A percentile compares a stretch with the other conserved stretches of the same genome.
Evolutionary conservation across 768 basidiomycete genomes (phyloP).

Genomic region (Hypholoma fasciculare): DNA sequence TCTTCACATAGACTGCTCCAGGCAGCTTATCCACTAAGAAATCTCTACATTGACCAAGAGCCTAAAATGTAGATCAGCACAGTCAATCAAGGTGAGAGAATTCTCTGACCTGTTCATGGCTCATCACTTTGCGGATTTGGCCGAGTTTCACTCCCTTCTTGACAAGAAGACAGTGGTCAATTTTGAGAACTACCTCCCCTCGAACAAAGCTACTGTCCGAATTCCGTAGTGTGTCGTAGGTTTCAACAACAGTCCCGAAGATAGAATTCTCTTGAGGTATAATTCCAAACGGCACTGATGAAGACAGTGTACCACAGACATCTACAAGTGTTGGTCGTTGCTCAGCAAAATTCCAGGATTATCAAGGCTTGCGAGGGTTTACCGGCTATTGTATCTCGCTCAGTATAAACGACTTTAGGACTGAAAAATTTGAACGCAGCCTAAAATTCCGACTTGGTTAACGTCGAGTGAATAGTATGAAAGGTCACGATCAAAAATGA

Average conservation of each 20-base stretch:
- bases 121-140: slow-evolving; percentile 60
- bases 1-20: slow-evolving; percentile 48
- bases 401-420: slow-evolving; percentile 29
- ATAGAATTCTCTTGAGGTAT: slow-evolving; percentile 82
- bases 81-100: not conserved
- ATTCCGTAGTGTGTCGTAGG: slow-evolving; percentile 64
- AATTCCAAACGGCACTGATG: slow-evolving; percentile 52
- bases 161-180: slow-evolving; percentile 73
- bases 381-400: slow-evolving; percentile 37
- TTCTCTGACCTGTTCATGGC: slow-evolving; percentile 75
- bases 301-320: slow-evolving; percentile 54
- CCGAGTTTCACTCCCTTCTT: slow-evolving; percentile 54
- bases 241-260: slow-evolving; percentile 73
- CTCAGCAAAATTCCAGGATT: too few species aligned
- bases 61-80: slow-evolving; percentile 37
- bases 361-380: not conserved
- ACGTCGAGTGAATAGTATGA: not conserved
- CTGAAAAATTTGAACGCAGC: slow-evolving; percentile 42
- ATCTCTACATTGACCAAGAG: slow-evolving; percentile 73
- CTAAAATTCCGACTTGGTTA: slow-evolving; percentile 19
- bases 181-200: slow-evolving; percentile 57
- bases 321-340: slow-evolving; percentile 36
- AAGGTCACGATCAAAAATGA: slow-evolving; percentile 8
- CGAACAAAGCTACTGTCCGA: slow-evolving; percentile 50
- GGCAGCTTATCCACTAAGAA: slow-evolving; percentile 61